These are phyloP conservation scores for Nakazawaea wyomingensis DNA, from an alignment of 805 yeast species.

Conservation along the genomic window DNA sequence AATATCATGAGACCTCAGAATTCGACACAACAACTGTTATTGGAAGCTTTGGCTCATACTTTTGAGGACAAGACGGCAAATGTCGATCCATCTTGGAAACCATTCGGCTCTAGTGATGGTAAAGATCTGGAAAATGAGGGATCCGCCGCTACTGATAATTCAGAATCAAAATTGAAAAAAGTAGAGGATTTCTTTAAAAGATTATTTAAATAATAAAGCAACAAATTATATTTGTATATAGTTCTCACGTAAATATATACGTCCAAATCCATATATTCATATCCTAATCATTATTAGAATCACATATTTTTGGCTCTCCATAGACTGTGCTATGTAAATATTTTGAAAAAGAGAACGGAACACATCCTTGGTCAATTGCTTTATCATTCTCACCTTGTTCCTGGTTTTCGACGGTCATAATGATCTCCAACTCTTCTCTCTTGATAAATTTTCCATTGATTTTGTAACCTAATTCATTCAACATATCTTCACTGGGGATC, in stretches of 20 bases:
- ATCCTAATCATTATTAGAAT: no score
- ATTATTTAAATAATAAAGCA: constrained; percentile 40
- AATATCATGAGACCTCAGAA: constrained; percentile 69
- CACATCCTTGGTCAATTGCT: no score
- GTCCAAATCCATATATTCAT: no score
- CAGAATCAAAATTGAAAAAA: constrained; percentile 44
- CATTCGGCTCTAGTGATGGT: constrained; percentile 23
- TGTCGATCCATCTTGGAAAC: constrained; percentile 45
- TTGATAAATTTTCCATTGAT: constrained; percentile 6
- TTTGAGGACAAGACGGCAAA: constrained; percentile 76
- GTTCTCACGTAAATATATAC: no score
- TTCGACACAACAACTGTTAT: constrained; percentile 79
- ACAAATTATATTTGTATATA: no score
- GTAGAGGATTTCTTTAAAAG: constrained; percentile 55
- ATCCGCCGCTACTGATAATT: constrained; percentile 11
- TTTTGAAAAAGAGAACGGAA: constrained; percentile 46
- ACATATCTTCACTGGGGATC: background rate
- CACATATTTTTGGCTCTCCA: constrained; percentile 33
- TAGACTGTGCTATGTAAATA: constrained; percentile 46
- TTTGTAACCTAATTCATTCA: background rate
- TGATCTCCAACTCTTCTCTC: constrained; percentile 9
- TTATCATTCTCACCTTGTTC: constrained; percentile 11
- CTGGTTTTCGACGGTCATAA: background rate
- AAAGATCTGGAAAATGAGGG: background rate
- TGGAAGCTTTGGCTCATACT: constrained; percentile 94